Base-by-base conservation (phyloP, 2,329 filamentous ascomycete species). In the Phaeosphaeriaceae sp. region DNA sequence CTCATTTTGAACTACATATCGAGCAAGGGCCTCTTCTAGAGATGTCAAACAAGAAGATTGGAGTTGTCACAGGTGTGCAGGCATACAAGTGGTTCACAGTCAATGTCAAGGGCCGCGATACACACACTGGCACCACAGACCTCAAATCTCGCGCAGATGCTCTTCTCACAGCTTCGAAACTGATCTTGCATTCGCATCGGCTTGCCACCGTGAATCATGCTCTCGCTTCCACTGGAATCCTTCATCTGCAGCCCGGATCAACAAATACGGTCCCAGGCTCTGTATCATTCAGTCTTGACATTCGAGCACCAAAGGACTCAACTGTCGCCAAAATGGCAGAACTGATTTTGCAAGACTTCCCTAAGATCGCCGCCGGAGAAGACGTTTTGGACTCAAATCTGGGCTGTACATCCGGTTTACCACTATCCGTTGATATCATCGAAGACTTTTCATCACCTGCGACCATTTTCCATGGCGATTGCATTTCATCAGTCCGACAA, bases 1-100 rank as follows among this genome's bases (percentile, higher is more conserved):
- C 88, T 0, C 89, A 93, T 70, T 92, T 93, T 63, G 89, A 93
- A 70, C 79, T 94, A 8, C 90, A 94, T 66, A 93, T 93, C 44
- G 90, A 95, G 68, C 91, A 95, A 68, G 89, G 89, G 0, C 89
- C 89, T 0, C 83, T 90, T 28, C 79, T 95, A 1, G 86, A 92
- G 63, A 79, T 79, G 13, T 78, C 81, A 21, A 74, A 79, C 20
- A 80, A 85, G 56, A 85, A 85, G 45, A 81, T 93, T 42, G 86
- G 87, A 17, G 81, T 89, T 6, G 89, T 92, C 4, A 81, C 82
- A 26, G 88, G 87, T 2, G 88, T 89, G 1, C 88, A 92, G 67
- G 87, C 86, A 4, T 91, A 89, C 70, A 83, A 84, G 49, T 92
- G 89, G 89, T 86, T 85, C 68, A 87, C 83, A 0, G 71, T 92